phyloP scores from a whole-genome alignment of 345 rosid species.

The Rhodamnia argentea region DNA sequence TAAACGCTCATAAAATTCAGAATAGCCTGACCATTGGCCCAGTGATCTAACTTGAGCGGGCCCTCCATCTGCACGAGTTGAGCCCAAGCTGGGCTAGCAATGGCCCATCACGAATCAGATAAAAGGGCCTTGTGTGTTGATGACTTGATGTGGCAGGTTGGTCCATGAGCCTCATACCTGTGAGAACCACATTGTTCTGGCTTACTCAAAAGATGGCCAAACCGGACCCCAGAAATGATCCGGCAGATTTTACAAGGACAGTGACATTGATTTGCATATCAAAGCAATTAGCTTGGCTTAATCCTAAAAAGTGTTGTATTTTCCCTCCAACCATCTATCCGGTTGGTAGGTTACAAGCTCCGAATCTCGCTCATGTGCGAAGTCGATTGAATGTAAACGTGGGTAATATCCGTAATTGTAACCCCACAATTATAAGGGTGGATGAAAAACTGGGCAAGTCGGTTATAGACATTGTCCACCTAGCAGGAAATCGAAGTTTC shows the following conservation, averaged over 20 bases:
- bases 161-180: not conserved
- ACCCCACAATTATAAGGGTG: not conserved
- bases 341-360: not conserved
- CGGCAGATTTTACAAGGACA: not conserved
- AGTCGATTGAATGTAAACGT: not conserved
- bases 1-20: not conserved
- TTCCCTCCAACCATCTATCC: not conserved
- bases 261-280: not conserved
- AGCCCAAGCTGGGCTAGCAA: not conserved
- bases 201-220: not conserved
- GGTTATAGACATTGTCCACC: too few species aligned
- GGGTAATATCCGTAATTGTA: not conserved
- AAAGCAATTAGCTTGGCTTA: not conserved
- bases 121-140: not conserved
- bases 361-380: not conserved
- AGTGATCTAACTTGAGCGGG: not conserved
- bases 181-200: not conserved
- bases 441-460: too few species aligned
- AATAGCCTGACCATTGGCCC: not conserved
- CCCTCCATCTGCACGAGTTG: not conserved
- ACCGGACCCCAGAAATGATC: not conserved
- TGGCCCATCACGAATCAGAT: not conserved
- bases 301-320: not conserved
- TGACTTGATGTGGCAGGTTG: not conserved
- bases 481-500: too few species aligned